A percentile compares a stretch with the other conserved stretches of the same genome.
Conservation (phyloP, 129 eudicot species). For the Apium graveolens region DNA sequence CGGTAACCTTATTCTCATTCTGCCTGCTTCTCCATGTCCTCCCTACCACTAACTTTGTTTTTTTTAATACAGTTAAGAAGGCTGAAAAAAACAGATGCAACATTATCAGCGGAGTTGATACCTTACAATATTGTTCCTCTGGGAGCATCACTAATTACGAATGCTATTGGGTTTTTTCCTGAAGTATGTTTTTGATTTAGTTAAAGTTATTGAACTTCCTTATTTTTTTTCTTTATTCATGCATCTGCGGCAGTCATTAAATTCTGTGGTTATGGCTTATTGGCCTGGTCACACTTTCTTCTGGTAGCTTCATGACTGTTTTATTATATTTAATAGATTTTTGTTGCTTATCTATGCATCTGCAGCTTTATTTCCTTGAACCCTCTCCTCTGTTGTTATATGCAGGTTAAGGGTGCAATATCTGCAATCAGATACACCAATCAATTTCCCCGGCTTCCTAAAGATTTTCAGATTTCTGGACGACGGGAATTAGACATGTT, state of each 20-base stretch:
- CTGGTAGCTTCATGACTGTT: background rate
- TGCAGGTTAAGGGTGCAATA: slow-evolving; percentile 80
- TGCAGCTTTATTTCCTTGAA: background rate
- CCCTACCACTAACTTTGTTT: slow-evolving; percentile 1
- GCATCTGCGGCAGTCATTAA: background rate
- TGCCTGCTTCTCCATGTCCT: background rate
- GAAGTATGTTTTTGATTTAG: slow-evolving; percentile 52
- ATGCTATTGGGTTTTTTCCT: slow-evolving; percentile 86
- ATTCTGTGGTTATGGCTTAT: background rate
- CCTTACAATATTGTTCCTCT: slow-evolving; percentile 93
- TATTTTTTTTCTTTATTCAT: background rate
- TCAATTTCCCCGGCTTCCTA: slow-evolving; percentile 76
- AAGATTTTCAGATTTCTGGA: slow-evolving; percentile 53
- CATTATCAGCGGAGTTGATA: slow-evolving; percentile 69
- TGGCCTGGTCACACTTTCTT: background rate
- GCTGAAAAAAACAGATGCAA: slow-evolving; percentile 65
- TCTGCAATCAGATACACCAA: slow-evolving; percentile 68
- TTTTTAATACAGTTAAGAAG: slow-evolving; percentile 55
- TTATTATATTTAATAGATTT: background rate
- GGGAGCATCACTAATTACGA: slow-evolving; percentile 77
- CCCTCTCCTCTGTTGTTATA: background rate
- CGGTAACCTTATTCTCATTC: background rate
- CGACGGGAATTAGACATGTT: slow-evolving; percentile 77
- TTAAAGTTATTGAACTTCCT: background rate
- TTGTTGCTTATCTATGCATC: background rate